Evolutionary conservation across 2,329 filamentous ascomycete genomes (phyloP).

Genomic region (Neopestalotiopsis sp.): DNA sequence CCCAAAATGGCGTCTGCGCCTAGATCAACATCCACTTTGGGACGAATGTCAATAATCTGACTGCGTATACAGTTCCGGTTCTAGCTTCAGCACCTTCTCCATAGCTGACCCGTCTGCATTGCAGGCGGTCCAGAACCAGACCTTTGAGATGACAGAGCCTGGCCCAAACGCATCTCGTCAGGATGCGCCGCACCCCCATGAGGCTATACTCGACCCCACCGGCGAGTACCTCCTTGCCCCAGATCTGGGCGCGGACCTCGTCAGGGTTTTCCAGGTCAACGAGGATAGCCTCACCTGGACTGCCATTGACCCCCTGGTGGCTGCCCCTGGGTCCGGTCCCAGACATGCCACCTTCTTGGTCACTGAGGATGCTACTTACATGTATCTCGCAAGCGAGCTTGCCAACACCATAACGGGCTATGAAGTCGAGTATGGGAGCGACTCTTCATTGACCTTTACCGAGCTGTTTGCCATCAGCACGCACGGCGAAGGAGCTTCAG

Average conservation of each 20-base stretch:
- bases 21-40: constrained; percentile 28
- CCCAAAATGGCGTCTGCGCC: background rate
- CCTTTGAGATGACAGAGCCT: constrained; percentile 17
- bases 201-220: constrained; percentile 22
- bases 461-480: constrained; percentile 54
- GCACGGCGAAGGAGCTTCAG: constrained; percentile 49
- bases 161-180: constrained; percentile 20
- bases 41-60: constrained; percentile 14
- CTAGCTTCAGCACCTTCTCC: constrained; percentile 20
- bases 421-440: constrained; percentile 55
- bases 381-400: constrained; percentile 69
- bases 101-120: constrained; percentile 17
- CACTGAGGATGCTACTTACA: constrained; percentile 50
- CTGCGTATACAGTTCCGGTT: constrained; percentile 37
- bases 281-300: constrained; percentile 50
- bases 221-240: constrained; percentile 20
- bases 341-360: constrained; percentile 67
- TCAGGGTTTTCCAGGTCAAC: constrained; percentile 63
- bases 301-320: constrained; percentile 44
- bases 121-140: constrained; percentile 20
- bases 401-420: constrained; percentile 62
- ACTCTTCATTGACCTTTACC: constrained; percentile 48
- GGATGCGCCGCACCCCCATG: constrained; percentile 22
- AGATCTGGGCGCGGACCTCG: constrained; percentile 52
- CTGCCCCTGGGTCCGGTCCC: constrained; percentile 64